Evolutionary conservation across 164 flowering plant species (phyloP).

Genomic region (Magnolia officinalis): DNA sequence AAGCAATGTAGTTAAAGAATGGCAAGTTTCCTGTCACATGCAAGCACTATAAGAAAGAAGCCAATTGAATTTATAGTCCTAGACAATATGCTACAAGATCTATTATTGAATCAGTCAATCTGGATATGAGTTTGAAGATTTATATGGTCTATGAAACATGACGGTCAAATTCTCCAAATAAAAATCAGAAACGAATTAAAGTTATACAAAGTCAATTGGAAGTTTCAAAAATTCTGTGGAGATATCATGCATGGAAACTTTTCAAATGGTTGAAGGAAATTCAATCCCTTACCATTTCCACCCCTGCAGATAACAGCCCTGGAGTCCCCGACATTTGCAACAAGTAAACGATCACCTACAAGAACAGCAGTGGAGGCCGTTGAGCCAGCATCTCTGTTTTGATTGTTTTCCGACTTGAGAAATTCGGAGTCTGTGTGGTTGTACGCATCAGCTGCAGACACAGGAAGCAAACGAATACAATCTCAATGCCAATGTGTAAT

Average conservation of each 20-base stretch:
- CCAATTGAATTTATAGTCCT: background rate
- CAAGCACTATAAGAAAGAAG: background rate
- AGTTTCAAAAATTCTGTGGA: background rate
- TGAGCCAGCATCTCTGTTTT: slow-evolving; percentile 96
- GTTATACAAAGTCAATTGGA: background rate
- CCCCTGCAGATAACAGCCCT: slow-evolving; percentile 95
- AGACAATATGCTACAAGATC: background rate
- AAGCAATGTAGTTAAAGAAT: no score
- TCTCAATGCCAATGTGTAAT: background rate
- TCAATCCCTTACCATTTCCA: slow-evolving; percentile 60
- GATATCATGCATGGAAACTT: background rate
- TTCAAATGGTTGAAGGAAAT: background rate
- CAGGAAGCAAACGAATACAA: background rate
- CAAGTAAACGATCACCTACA: slow-evolving; percentile 91
- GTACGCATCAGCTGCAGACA: slow-evolving; percentile 82
- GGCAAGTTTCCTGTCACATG: background rate
- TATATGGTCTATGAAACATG: background rate
- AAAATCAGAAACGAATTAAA: background rate
- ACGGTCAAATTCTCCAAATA: background rate
- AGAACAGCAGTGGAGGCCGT: slow-evolving; percentile 99
- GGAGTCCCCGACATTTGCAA: slow-evolving; percentile 98
- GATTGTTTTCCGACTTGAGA: slow-evolving; percentile 79
- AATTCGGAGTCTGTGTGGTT: slow-evolving; percentile 89
- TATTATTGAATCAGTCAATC: background rate
- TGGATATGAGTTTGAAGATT: background rate